Percentiles rank a stretch among this genome's conserved stretches.
Evolutionary conservation across 2,329 filamentous ascomycete species (phyloP).

Genomic region (Sporothrix inflata): DNA sequence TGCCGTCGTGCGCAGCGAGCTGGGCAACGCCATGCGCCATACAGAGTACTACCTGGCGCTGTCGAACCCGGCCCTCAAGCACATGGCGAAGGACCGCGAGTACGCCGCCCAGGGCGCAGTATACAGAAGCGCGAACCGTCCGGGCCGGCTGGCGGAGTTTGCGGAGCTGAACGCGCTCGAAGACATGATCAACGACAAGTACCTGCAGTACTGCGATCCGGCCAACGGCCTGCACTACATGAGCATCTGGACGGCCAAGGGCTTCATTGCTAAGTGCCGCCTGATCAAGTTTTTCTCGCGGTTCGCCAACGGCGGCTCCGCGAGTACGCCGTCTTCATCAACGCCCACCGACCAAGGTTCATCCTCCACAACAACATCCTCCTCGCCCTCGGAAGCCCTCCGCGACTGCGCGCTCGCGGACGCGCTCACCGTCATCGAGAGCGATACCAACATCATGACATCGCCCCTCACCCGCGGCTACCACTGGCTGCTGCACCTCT

Average conservation of each 20-base stretch:
- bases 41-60: constrained; percentile 43
- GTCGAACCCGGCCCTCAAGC: constrained; percentile 40
- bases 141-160: constrained; percentile 32
- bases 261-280: constrained; percentile 51
- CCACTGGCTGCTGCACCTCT: constrained; percentile 42
- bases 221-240: constrained; percentile 48
- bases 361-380: background rate
- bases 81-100: constrained; percentile 34
- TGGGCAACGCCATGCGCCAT: constrained; percentile 47
- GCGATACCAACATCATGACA: constrained; percentile 42
- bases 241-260: constrained; percentile 45
- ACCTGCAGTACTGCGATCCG: constrained; percentile 47
- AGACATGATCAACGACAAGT: constrained; percentile 49
- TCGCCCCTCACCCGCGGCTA: constrained; percentile 43
- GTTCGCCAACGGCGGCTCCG: background rate
- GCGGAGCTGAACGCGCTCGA: constrained; percentile 44
- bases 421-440: constrained; percentile 45
- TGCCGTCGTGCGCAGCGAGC: constrained; percentile 44
- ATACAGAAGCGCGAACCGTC: background rate
- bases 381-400: constrained; percentile 26
- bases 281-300: constrained; percentile 50
- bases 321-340: constrained; percentile 27
- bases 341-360: background rate
- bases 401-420: constrained; percentile 38
- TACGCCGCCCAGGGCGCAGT: background rate